A percentile compares a stretch with the other conserved stretches of the same genome.
Evolutionary conservation across 2,329 filamentous ascomycete species (phyloP).

Genomic region (Stagonosporopsis cucurbitacearum): DNA sequence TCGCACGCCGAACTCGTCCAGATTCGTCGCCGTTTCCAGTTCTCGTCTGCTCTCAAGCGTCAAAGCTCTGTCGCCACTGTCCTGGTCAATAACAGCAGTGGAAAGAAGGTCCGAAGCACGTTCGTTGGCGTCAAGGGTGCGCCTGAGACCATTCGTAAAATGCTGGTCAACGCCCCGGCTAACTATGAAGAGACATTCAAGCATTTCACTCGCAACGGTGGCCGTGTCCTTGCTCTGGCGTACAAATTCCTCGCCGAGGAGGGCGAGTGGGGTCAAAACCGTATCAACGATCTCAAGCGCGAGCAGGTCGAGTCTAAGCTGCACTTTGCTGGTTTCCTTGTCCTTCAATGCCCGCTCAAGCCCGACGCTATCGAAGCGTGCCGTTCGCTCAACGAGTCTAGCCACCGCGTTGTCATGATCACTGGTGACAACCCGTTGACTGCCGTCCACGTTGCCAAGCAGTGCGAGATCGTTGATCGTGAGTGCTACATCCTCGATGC

Average conservation of each 20-base stretch:
- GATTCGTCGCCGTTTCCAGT: conserved; percentile 96
- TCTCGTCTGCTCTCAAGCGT: conserved; percentile 93
- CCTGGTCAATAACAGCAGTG: conserved; percentile 71
- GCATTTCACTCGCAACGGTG: conserved; percentile 94
- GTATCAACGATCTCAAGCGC: conserved; percentile 92
- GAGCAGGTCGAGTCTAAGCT: conserved; percentile 88
- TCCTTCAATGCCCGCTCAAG: conserved; percentile 94
- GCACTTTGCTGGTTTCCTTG: conserved; percentile 91
- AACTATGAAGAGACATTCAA: conserved; percentile 99
- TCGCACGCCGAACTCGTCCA: conserved; percentile 77
- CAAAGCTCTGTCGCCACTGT: conserved; percentile 94
- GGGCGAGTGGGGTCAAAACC: conserved; percentile 78
- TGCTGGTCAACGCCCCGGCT: conserved; percentile 80
- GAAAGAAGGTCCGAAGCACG: conserved; percentile 79
- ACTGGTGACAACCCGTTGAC: conserved; percentile 98
- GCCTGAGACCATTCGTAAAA: conserved; percentile 94
- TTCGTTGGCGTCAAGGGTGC: conserved; percentile 97
- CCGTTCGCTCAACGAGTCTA: conserved; percentile 97
- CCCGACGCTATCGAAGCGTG: conserved; percentile 94
- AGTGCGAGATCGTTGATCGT: conserved; percentile 97
- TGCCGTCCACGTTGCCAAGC: conserved; percentile 90
- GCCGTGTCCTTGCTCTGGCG: conserved; percentile 88
- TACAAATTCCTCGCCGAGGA: conserved; percentile 90
- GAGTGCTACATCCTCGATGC: conserved; percentile 94
- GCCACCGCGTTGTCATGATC: conserved; percentile 98